A percentile compares a stretch with the other conserved stretches of the same genome.
These are phyloP conservation scores for Sonneratia alba DNA, from an alignment of 345 rosid species.

Conservation along the genomic window DNA sequence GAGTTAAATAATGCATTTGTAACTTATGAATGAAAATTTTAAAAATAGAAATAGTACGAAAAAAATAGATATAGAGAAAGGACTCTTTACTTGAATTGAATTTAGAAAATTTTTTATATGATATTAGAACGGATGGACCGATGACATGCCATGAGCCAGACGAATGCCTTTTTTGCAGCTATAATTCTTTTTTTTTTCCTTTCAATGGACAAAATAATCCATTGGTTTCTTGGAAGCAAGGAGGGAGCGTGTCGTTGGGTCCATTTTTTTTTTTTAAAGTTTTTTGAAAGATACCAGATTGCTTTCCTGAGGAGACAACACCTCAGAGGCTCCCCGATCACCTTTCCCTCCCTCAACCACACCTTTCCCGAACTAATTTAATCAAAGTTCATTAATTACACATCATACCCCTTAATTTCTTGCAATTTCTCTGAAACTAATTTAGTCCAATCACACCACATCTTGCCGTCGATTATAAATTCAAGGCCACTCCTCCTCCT, in stretches of 20 bases:
- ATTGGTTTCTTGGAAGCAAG: not conserved
- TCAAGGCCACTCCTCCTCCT: not conserved
- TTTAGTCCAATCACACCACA: not conserved
- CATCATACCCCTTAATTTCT: not conserved
- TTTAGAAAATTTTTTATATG: too few relatives aligned
- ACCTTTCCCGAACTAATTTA: not conserved
- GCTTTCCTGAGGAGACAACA: not conserved
- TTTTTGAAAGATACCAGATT: too few relatives aligned
- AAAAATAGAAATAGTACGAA: too few relatives aligned
- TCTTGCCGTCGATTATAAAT: slow-evolving; percentile 18
- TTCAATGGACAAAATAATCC: too few relatives aligned
- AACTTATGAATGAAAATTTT: too few relatives aligned
- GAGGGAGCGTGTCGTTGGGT: slow-evolving; percentile 24
- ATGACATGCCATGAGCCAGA: not conserved
- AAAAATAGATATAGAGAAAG: too few relatives aligned
- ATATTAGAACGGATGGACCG: too few relatives aligned
- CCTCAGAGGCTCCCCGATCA: not conserved
- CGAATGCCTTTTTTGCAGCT: not conserved
- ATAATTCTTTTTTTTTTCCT: not conserved
- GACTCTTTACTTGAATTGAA: too few relatives aligned
- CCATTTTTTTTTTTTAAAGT: slow-evolving; percentile 1
- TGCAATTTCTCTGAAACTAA: not conserved
- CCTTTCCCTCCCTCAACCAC: not conserved
- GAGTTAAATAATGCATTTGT: too few relatives aligned
- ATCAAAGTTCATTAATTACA: not conserved